Evolutionary conservation across 1,284 basidiomycete genomes (phyloP).

Genomic region (Coniferiporia sulphurascens): DNA sequence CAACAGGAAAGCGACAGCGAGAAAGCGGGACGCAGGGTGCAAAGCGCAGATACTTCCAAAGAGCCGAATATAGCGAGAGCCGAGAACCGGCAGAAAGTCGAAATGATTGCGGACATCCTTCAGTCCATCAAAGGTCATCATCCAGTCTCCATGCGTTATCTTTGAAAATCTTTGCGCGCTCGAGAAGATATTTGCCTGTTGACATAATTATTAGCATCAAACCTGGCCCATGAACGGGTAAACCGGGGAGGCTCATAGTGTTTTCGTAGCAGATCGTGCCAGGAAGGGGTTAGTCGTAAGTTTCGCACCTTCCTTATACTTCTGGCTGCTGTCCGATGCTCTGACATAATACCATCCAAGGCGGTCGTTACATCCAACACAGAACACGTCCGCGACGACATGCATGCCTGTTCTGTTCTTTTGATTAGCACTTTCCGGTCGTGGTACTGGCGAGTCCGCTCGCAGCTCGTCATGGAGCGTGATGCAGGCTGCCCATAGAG

Average conservation of each 20-base stretch:
- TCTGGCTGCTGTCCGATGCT: conserved; percentile 74
- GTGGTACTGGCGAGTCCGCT: too few species aligned
- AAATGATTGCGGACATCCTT: too few species aligned
- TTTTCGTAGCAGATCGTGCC: not conserved
- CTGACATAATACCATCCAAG: conserved; percentile 85
- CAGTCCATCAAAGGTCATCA: conserved; percentile 10
- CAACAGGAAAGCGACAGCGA: too few species aligned
- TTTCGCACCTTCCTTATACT: conserved; percentile 78
- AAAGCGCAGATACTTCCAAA: too few species aligned
- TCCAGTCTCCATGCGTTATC: conserved; percentile 75
- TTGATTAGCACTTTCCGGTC: too few species aligned
- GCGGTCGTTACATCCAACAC: conserved; percentile 71
- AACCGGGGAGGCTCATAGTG: not conserved
- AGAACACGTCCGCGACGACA: conserved; percentile 76
- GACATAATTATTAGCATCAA: not conserved
- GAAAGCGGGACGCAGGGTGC: too few species aligned
- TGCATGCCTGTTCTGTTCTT: conserved; percentile 70
- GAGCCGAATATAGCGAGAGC: too few species aligned
- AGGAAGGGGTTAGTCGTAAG: not conserved
- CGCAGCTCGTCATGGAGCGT: too few species aligned
- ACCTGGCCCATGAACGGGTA: not conserved
- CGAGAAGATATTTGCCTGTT: conserved; percentile 78
- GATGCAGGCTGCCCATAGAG: not conserved
- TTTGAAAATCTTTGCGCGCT: conserved; percentile 74
- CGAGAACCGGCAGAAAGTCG: too few species aligned